Evolutionary conservation across 140 eudicot species (phyloP).

Genomic region (Ambrosia hybrid): DNA sequence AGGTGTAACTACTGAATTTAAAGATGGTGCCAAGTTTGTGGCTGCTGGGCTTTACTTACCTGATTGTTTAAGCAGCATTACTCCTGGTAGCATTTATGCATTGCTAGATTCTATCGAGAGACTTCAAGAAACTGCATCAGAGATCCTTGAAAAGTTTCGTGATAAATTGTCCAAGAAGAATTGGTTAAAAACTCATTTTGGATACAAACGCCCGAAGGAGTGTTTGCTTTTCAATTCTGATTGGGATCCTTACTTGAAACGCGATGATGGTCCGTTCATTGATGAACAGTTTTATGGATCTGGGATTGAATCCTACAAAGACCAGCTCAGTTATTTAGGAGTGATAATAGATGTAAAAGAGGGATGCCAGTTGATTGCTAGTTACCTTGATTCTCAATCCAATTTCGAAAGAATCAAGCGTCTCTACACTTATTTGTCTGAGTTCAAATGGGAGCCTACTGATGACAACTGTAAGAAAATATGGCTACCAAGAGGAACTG

Average conservation of each 20-base stretch:
- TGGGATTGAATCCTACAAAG: constrained; percentile 24
- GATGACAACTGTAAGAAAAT: constrained; percentile 27
- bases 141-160: constrained; percentile 17
- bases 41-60: constrained; percentile 40
- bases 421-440: constrained; percentile 38
- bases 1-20: constrained; percentile 41
- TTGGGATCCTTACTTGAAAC: constrained; percentile 32
- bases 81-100: constrained; percentile 32
- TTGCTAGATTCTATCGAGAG: constrained; percentile 38
- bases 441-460: constrained; percentile 33
- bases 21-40: constrained; percentile 42
- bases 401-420: constrained; percentile 32
- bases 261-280: constrained; percentile 58
- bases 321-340: constrained; percentile 37
- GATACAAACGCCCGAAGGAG: constrained; percentile 43
- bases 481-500: constrained; percentile 55
- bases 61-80: constrained; percentile 20
- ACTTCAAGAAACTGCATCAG: background rate
- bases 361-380: constrained; percentile 49
- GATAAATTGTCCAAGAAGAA: constrained; percentile 20
- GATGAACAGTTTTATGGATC: constrained; percentile 57
- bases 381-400: constrained; percentile 34
- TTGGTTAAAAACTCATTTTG: constrained; percentile 57
- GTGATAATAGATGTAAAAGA: constrained; percentile 27
- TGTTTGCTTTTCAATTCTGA: constrained; percentile 48